Percentiles rank a stretch among this genome's conserved stretches.
Evolutionary conservation across 306 rosid genomes (phyloP).

Genomic region (Lagenaria siceraria): DNA sequence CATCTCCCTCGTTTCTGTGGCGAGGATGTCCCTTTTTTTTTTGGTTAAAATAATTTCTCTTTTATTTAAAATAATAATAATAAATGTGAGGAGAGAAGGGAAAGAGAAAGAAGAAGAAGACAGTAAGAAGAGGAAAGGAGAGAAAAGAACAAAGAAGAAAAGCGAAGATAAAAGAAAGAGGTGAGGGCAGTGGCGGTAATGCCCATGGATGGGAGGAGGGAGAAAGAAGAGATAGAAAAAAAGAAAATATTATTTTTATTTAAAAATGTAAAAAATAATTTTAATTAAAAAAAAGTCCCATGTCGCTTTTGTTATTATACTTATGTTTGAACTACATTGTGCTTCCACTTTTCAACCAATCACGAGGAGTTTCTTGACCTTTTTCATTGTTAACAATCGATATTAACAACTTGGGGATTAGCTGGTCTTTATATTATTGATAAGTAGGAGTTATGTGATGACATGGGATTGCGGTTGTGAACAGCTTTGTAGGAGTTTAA

Average conservation of each 20-base stretch:
- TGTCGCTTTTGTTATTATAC: no score
- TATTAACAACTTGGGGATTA: not conserved
- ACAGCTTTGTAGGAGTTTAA: not conserved
- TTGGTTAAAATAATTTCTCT: no score
- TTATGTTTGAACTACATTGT: not conserved
- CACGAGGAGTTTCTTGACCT: not conserved
- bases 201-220: not conserved
- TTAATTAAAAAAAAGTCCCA: no score
- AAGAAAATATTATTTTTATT: no score
- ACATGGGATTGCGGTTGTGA: not conserved
- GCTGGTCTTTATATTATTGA: not conserved
- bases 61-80: no score
- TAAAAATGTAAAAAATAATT: no score
- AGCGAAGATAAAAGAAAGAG: not conserved
- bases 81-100: not conserved
- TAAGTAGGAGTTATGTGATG: not conserved
- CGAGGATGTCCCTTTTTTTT: no score
- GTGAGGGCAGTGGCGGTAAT: not conserved
- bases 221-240: no score
- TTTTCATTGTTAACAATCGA: not conserved
- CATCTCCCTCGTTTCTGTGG: not conserved
- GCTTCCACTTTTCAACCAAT: not conserved
- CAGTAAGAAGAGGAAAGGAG: no score
- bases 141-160: no score
- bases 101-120: not conserved